These are phyloP conservation scores for Haematococcus sp. DNA, from an alignment of 139 green algal genomes.

Conservation along the genomic window DNA sequence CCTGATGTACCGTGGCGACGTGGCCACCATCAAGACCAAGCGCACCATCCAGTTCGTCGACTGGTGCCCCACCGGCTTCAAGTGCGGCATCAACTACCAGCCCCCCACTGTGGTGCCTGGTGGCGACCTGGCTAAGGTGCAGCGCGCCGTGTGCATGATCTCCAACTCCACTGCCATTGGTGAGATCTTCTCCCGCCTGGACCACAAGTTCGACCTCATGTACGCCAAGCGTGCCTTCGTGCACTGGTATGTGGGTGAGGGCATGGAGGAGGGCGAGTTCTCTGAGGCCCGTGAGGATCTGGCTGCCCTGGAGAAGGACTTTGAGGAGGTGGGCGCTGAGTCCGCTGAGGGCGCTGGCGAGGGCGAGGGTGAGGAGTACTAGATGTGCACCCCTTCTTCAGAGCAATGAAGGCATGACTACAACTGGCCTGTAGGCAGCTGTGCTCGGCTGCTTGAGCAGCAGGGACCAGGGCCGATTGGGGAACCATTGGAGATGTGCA, in stretches of 20 bases:
- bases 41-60: conserved; percentile 98
- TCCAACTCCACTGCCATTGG: conserved; percentile 98
- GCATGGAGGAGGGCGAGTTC: conserved; percentile 94
- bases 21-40: conserved; percentile 99
- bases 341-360: conserved; percentile 72
- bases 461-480: no score
- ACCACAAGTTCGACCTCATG: conserved; percentile 99
- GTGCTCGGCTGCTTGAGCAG: no score
- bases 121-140: conserved; percentile 98
- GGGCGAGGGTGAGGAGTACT: conserved; percentile 87
- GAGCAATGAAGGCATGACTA: no score
- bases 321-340: conserved; percentile 95
- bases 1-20: conserved; percentile 99
- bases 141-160: conserved; percentile 99
- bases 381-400: no score
- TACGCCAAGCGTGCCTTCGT: conserved; percentile 99
- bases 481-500: no score
- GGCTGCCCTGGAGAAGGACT: conserved; percentile 98
- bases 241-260: conserved; percentile 99
- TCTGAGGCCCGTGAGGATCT: conserved; percentile 94
- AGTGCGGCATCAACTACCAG: conserved; percentile 99
- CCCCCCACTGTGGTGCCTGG: conserved; percentile 96
- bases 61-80: conserved; percentile 99
- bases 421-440: no score
- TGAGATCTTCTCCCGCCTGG: conserved; percentile 96